A percentile compares a stretch with the other conserved stretches of the same genome.
phyloP scores from a whole-genome alignment of 1,284 basidiomycete species.

The Pseudozyma tsukubaensis region DNA sequence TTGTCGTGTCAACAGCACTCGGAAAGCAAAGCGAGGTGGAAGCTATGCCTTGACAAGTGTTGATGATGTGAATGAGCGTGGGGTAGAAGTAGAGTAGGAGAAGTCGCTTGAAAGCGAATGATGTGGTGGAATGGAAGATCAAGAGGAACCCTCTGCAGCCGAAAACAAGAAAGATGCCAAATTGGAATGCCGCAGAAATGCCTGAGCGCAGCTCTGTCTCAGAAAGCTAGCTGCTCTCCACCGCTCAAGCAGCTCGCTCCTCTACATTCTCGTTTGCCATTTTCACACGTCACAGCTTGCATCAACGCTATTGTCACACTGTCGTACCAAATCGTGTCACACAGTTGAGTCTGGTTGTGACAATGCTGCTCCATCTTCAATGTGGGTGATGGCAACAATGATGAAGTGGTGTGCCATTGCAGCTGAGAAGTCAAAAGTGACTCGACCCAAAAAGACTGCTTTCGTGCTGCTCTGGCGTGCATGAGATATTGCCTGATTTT shows the following conservation, averaged over 20 bases:
- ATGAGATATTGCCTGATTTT: slow-evolving; percentile 1
- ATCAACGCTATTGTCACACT: too few relatives aligned
- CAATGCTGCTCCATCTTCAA: neutral
- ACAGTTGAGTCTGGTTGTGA: too few relatives aligned
- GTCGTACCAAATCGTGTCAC: too few relatives aligned
- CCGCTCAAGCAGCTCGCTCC: neutral
- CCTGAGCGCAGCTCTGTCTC: neutral
- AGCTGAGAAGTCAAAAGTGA: slow-evolving; percentile 17
- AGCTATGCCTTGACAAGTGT: slow-evolving; percentile 7
- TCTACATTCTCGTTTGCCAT: neutral
- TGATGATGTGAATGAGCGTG: slow-evolving; percentile 1
- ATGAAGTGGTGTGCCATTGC: neutral
- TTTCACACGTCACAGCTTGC: too few relatives aligned
- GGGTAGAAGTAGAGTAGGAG: neutral
- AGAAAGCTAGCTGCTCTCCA: neutral
- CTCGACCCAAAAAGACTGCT: slow-evolving; percentile 24
- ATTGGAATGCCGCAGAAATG: neutral
- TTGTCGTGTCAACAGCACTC: slow-evolving; percentile 12
- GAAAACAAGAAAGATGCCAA: too few relatives aligned
- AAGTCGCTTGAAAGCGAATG: neutral
- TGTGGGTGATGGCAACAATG: neutral
- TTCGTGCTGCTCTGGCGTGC: slow-evolving; percentile 1
- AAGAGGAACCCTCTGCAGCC: neutral
- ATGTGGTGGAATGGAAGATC: neutral
- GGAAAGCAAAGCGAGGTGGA: slow-evolving; percentile 15